Evolutionary conservation across 1,284 basidiomycete genomes (phyloP).

Genomic region (Hypsizygus ulmarius): DNA sequence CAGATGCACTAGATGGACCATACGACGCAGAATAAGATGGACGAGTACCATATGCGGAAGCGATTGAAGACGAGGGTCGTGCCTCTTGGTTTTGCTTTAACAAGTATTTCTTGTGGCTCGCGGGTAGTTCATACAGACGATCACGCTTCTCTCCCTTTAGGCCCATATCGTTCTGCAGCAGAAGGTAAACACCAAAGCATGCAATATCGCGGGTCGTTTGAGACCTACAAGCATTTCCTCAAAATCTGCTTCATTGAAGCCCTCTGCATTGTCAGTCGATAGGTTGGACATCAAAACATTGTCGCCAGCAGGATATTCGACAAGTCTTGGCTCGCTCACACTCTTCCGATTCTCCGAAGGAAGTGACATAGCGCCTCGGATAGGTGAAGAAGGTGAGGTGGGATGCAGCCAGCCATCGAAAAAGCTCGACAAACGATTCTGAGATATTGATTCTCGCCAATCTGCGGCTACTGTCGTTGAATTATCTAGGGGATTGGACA

Average conservation of each 20-base stretch:
- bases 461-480: conserved; percentile 28
- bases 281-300: conserved; percentile 8
- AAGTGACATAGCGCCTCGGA: conserved; percentile 30
- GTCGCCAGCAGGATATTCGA: conserved; percentile 42
- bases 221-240: conserved; percentile 61
- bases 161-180: conserved; percentile 59
- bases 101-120: conserved; percentile 69
- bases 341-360: conserved; percentile 48
- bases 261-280: conserved; percentile 28
- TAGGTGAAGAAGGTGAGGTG: conserved; percentile 35
- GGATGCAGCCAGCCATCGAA: conserved; percentile 59
- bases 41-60: conserved; percentile 25
- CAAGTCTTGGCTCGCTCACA: conserved; percentile 65
- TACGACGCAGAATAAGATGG: conserved; percentile 49
- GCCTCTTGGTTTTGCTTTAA: conserved; percentile 49
- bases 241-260: conserved; percentile 37
- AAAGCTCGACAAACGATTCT: conserved; percentile 60
- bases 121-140: conserved; percentile 63
- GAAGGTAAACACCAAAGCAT: not conserved
- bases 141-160: conserved; percentile 68
- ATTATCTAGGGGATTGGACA: conserved; percentile 3
- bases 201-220: not conserved
- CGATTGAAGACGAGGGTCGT: conserved; percentile 25
- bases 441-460: conserved; percentile 48
- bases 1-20: conserved; percentile 55